Base-by-base conservation (phyloP, 495 filamentous ascomycete species). In the Articulospora tetracladia region DNA sequence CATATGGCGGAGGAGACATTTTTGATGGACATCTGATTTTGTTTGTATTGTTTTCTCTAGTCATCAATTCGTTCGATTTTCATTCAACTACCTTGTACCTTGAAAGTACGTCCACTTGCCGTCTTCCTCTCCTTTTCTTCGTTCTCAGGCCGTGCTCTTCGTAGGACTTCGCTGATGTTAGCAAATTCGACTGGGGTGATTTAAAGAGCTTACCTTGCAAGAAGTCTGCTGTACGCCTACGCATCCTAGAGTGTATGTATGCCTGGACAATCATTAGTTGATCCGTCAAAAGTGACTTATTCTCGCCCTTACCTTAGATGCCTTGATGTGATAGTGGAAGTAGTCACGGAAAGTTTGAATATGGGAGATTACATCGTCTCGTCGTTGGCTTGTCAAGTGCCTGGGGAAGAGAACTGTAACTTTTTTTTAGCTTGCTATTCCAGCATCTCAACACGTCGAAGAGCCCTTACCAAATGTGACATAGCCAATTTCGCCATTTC, bases 291-390 rank as follows among this genome's bases (percentile, higher is more conserved):
- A 23, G 13, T 4, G 3, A 22, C 20, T 17, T 28, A 56, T 53
- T 30, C 20, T n/a, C 34, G 11, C 17, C 20, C 76, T 57, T 72
- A 89, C 87, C 79, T 97, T 98, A 49, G 93, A 96, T 26, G 94
- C 94, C 76, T 99, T 99, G 78, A 99, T 99, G 75, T 99, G 94
- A 73, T 99, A 99, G 73, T 99, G 94, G 81, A 99, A 99, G 73
- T 99, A 98, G 68, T 98, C 95, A 59, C 94, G 90, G 89, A 99
- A 99, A 19, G 93, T 99, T 76, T 99, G 95, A 66, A 99, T 97
- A 69, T 99, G 94, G 36, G 92, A 96, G 66, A 99, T 98, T 71
- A 91, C 93, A 59, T 97, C 93, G 49, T 90, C 87, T 74, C 94
- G 86, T 68, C 91, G 83, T 73, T 97, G 92, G 2, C 82, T 84